Base-by-base conservation (phyloP, 208 protist species). In the Trypanosoma conorhini region DNA sequence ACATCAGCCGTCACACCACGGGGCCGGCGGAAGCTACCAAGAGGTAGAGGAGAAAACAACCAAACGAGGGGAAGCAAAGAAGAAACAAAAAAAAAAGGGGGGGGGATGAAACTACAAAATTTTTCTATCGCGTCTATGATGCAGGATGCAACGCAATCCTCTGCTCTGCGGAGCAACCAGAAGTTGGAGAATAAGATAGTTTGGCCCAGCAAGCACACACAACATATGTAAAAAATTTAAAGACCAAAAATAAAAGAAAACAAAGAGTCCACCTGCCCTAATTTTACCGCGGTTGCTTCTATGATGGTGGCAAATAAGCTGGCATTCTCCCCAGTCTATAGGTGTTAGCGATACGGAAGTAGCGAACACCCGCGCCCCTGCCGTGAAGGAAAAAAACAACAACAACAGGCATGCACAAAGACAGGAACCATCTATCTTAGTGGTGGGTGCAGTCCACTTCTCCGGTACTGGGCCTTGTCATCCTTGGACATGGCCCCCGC, bases 381-480 rank as follows among this genome's bases (percentile, higher is more conserved):
- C 33, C 7, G 26, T 24, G 12, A 26, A 52, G n/a, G 72, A 64
- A 62, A 51, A 51, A 60, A 24, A 28, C 2, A 61, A 40, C 19
- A 61, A 61, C 28, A 10, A 13, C 19, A 21, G 2, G 1, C 44
- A 38, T 7, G 7, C 33, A 38, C 33, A 38, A 38, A 7, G 33
- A 7, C 33, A 38, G 4, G 7, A 38, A 19, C 26, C 33, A 5
- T 55, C 28, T 72, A 81, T 60, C 66, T 76, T 26, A 70, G 70
- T 22, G 17, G 60, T 38, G 73, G 51, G 35, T 70, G 72, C 2
- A 69, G 56, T 26, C 81, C 76, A 55, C 65, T 74, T 22, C 28
- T 38, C 8, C 66, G 64, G 31, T 67, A 74, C 12, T 65, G 50
- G n/a, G 50, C 42, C 52, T 85, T 81, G 26, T 72, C 72, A 19